These are phyloP conservation scores for Picea sitchensis DNA, from an alignment of 75 land plant genomes.

Conservation along the genomic window DNA sequence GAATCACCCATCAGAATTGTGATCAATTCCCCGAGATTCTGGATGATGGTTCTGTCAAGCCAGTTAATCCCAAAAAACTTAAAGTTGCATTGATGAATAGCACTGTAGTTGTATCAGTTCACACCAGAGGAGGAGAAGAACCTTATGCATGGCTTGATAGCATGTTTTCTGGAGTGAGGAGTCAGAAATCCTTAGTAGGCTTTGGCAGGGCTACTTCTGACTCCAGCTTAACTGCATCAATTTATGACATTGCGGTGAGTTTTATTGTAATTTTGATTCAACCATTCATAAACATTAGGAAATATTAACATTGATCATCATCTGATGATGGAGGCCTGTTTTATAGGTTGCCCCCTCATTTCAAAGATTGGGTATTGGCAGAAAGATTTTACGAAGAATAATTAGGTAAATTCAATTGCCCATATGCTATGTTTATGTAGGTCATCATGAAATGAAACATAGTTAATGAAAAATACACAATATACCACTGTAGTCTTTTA, in stretches of 20 bases:
- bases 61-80: conserved; percentile 51
- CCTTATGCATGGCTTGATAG: conserved; percentile 9
- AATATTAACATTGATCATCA: neutral
- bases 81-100: conserved; percentile 58
- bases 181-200: conserved; percentile 48
- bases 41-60: conserved; percentile 25
- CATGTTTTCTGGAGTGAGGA: neutral
- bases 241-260: conserved; percentile 77
- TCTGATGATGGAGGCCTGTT: neutral
- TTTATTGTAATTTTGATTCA: neutral
- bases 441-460: no score
- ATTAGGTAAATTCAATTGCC: conserved; percentile 40
- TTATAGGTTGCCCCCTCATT: conserved; percentile 72
- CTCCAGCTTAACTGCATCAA: conserved; percentile 70
- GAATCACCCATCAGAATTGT: conserved; percentile 49
- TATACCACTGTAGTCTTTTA: neutral
- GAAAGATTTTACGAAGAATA: conserved; percentile 53
- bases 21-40: conserved; percentile 53
- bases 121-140: conserved; percentile 19
- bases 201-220: conserved; percentile 88
- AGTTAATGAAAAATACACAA: no score
- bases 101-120: conserved; percentile 62
- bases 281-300: neutral
- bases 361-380: conserved; percentile 66
- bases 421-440: neutral